phyloP scores from a whole-genome alignment of 2,329 filamentous ascomycete species.

The Microdochium trichocladiopsis region DNA sequence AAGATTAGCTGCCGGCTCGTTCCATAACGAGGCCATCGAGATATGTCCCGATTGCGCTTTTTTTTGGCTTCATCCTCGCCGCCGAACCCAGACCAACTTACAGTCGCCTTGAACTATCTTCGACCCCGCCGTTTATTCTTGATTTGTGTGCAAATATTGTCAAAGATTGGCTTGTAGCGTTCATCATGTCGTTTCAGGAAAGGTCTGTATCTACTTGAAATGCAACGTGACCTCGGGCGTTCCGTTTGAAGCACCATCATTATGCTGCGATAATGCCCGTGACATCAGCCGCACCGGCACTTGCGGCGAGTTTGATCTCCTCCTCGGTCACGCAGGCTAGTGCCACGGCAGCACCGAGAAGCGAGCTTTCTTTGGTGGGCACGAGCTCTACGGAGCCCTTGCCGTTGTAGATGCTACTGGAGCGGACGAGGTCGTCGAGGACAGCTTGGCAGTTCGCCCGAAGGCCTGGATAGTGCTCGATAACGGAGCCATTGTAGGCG shows the following conservation, averaged over 20 bases:
- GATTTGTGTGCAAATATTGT: no score
- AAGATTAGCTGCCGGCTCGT: no score
- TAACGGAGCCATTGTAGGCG: slow-evolving; percentile 74
- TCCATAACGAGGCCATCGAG: no score
- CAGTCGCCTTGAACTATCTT: no score
- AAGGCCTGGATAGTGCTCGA: slow-evolving; percentile 72
- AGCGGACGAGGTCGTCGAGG: slow-evolving; percentile 35
- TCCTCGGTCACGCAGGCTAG: slow-evolving; percentile 35
- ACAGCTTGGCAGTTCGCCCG: slow-evolving; percentile 53
- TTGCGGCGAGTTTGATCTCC: neutral
- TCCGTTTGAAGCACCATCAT: neutral
- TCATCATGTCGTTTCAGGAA: no score
- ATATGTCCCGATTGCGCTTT: no score
- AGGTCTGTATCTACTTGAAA: no score
- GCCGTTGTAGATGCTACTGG: slow-evolving; percentile 37
- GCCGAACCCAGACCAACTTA: no score
- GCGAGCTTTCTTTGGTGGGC: slow-evolving; percentile 65
- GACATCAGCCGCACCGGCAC: neutral
- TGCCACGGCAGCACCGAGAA: slow-evolving; percentile 69
- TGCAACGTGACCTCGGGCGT: neutral
- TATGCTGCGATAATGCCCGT: neutral
- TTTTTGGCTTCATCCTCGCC: no score
- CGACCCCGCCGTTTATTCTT: no score
- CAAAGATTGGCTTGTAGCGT: no score
- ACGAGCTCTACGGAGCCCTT: slow-evolving; percentile 50